A percentile compares a stretch with the other conserved stretches of the same genome.
These are phyloP conservation scores for Beauveria asiatica DNA, from an alignment of 2,329 filamentous ascomycete genomes.

Conservation along the genomic window DNA sequence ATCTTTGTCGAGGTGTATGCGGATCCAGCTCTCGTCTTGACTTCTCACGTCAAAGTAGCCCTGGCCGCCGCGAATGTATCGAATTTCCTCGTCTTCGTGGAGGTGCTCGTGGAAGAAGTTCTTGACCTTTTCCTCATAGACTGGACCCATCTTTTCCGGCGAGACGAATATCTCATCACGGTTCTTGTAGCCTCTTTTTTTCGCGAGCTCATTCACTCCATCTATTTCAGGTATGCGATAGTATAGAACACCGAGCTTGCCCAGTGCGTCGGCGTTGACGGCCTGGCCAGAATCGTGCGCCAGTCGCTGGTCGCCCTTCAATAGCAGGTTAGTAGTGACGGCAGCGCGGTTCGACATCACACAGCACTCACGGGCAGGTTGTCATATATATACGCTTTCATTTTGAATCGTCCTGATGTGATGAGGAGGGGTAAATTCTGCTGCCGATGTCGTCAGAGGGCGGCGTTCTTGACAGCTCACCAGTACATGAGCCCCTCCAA, in stretches of 20 bases:
- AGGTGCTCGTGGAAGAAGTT: constrained; percentile 91
- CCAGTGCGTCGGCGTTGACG: constrained; percentile 58
- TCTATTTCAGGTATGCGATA: constrained; percentile 55
- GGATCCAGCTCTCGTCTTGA: constrained; percentile 77
- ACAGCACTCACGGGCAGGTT: constrained; percentile 38
- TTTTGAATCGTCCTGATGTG: constrained; percentile 21
- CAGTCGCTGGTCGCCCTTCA: constrained; percentile 83
- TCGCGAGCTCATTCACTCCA: constrained; percentile 66
- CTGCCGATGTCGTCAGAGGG: neutral
- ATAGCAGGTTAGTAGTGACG: neutral
- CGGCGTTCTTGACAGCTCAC: neutral
- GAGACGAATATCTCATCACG: constrained; percentile 89
- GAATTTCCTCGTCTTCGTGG: constrained; percentile 97
- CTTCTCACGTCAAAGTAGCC: constrained; percentile 92
- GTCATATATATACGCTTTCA: constrained; percentile 53
- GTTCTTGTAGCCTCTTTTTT: constrained; percentile 78
- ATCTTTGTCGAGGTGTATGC: constrained; percentile 73
- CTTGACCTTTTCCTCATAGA: constrained; percentile 91
- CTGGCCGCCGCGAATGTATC: constrained; percentile 80
- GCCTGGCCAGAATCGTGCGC: constrained; percentile 76
- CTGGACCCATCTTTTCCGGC: constrained; percentile 71
- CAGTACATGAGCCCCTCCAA: constrained; percentile 9
- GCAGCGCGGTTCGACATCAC: neutral
- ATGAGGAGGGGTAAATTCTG: constrained; percentile 2
- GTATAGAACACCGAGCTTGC: constrained; percentile 72